phyloP scores from a whole-genome alignment of 495 filamentous ascomycete species.

The Penicillium alfredii region DNA sequence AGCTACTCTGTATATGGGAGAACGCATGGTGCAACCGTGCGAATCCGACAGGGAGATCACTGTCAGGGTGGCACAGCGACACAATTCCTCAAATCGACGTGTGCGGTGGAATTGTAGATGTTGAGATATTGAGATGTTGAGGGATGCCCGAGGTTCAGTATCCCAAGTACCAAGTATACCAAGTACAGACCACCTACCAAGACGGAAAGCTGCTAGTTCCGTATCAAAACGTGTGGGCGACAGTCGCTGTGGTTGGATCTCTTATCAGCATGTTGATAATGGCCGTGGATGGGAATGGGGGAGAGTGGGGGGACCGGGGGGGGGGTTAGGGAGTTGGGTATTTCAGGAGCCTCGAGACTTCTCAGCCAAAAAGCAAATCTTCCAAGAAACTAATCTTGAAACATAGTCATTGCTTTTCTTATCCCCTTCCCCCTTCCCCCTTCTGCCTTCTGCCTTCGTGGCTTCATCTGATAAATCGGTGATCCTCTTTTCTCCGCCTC shows the following conservation, averaged over 20 bases:
- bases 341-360: too few species aligned
- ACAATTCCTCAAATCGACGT: constrained; percentile 13
- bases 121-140: too few species aligned
- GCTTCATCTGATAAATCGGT: constrained; percentile 1
- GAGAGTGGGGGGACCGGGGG: constrained; percentile 1
- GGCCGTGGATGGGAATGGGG: constrained; percentile 18
- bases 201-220: neutral
- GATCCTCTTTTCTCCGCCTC: constrained; percentile 7
- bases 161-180: too few species aligned
- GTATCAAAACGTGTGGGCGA: constrained; percentile 25
- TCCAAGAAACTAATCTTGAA: too few species aligned
- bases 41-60: too few species aligned
- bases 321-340: too few species aligned
- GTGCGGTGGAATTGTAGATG: too few species aligned
- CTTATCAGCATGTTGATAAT: constrained; percentile 31
- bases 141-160: too few species aligned
- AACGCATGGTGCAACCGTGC: constrained; percentile 14
- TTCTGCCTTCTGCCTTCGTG: constrained; percentile 2
- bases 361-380: too few species aligned
- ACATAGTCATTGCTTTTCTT: constrained; percentile 5
- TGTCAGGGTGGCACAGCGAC: too few species aligned
- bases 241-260: constrained; percentile 31
- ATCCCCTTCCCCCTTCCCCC: neutral
- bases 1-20: constrained; percentile 13
- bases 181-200: too few species aligned